These are phyloP conservation scores for Xylaria digitata DNA, from an alignment of 2,329 filamentous ascomycete genomes.

Conservation along the genomic window DNA sequence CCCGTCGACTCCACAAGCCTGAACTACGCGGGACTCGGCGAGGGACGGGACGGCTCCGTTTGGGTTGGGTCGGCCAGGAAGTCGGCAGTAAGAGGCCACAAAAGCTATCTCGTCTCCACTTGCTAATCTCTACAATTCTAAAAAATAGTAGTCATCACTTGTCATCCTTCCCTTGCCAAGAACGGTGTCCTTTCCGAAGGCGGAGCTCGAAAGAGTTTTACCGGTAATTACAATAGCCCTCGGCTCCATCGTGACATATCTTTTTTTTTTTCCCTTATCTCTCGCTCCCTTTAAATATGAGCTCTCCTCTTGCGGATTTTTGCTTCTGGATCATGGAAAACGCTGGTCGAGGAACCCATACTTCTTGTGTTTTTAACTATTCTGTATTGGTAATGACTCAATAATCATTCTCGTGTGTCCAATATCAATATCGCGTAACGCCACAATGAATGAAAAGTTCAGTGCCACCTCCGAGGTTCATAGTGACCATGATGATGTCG, in stretches of 20 bases:
- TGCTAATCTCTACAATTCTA: constrained; percentile 12
- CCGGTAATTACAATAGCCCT: constrained; percentile 12
- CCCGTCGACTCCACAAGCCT: constrained; percentile 39
- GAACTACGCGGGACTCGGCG: constrained; percentile 34
- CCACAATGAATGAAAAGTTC: constrained; percentile 41
- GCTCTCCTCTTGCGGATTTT: constrained; percentile 9
- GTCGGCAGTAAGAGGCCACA: constrained; percentile 13
- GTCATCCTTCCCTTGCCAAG: constrained; percentile 21
- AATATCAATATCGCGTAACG: constrained; percentile 35
- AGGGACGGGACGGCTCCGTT: constrained; percentile 43
- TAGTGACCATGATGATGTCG: constrained; percentile 39
- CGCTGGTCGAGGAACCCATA: constrained; percentile 9
- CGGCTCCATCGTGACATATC: neutral
- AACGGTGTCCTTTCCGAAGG: constrained; percentile 38
- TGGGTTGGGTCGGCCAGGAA: constrained; percentile 37
- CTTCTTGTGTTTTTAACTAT: constrained; percentile 24
- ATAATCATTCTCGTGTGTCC: constrained; percentile 19
- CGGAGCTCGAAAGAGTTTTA: constrained; percentile 38
- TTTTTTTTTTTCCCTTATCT: neutral
- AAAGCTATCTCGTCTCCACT: constrained; percentile 25
- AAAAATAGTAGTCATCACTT: constrained; percentile 16
- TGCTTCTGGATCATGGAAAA: constrained; percentile 18
- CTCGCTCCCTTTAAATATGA: neutral
- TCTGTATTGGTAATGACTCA: constrained; percentile 27
- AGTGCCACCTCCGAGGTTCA: constrained; percentile 27